Evolutionary conservation across 2,329 filamentous ascomycete genomes (phyloP), one percentile per base, ranked within the genome.

Genomic region (Chaetomiaceae sp.): DNA sequence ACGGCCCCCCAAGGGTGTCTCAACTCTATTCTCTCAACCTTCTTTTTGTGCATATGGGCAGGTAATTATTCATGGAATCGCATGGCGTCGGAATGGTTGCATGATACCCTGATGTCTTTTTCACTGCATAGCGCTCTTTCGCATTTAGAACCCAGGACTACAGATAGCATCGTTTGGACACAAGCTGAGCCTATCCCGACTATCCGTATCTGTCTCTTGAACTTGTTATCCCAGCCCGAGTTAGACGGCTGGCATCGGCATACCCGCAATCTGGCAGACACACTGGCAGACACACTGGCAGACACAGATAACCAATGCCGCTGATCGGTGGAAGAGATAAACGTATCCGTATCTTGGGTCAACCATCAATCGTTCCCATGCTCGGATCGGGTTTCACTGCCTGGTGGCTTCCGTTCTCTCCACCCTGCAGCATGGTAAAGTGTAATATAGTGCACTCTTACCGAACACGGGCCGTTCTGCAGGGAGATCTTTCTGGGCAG

Each of bases 91-190:
- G 36, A 47, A n/a, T 43, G 53, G 36, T 15, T 47, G 43, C 53
- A 51, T 44, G 48, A 52, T 51, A 55, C 45, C 47, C 42, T 27
- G 12, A 20, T 45, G 25, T 45, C 29, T 51, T 55, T 36, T 36
- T n/a, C 47, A 37, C 52, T 39, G 44, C 53, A 51, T 51, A 42
- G 51, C 38, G 34, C 29, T 42, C 36, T 15, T 23, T 39, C 17
- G 8, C 27, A 31, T 31, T 48, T 27, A n/a, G 23, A n/a, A 15
- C 23, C 5, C n/a, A 14, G 25, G 23, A 12, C 20, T 27, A 31
- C 15, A 29, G 25, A 27, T 27, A 27, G 25, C 25, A 31, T n/a
- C n/a, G n/a, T n/a, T n/a, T n/a, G n/a, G n/a, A n/a, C n/a, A n/a
- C n/a, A n/a, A n/a, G n/a, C n/a, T n/a, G n/a, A n/a, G n/a, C n/a